Percentiles rank a stretch among this genome's conserved stretches.
Conservation (phyloP, 2,329 filamentous ascomycete species). For the Chaetoscypha palmicola region DNA sequence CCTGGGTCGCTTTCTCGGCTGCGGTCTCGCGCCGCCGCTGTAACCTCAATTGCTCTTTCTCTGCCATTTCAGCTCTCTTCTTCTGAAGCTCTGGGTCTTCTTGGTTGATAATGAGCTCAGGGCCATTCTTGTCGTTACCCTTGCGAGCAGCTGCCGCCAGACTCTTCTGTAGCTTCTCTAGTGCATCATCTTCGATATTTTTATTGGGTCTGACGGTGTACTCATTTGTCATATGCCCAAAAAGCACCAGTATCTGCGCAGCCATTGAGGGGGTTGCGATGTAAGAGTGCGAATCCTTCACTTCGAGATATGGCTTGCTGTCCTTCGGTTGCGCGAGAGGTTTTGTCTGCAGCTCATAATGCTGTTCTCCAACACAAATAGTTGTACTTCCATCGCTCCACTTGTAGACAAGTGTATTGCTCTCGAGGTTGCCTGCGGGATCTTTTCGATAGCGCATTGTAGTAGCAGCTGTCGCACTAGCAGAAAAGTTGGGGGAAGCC, state of each 20-base stretch:
- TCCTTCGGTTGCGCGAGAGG: constrained; percentile 52
- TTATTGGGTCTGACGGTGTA: constrained; percentile 62
- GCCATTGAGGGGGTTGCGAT: constrained; percentile 63
- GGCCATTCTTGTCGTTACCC: constrained; percentile 47
- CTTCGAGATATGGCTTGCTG: constrained; percentile 53
- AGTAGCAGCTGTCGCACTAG: constrained; percentile 51
- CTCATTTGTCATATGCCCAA: constrained; percentile 69
- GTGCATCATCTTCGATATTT: constrained; percentile 62
- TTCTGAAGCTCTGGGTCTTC: constrained; percentile 71
- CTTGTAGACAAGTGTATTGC: constrained; percentile 66
- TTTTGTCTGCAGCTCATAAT: constrained; percentile 69
- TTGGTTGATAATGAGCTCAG: constrained; percentile 62
- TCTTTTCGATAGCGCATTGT: constrained; percentile 66
- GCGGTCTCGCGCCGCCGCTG: constrained; percentile 62
- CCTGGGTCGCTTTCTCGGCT: constrained; percentile 47
- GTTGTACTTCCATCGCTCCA: constrained; percentile 78
- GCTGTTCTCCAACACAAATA: constrained; percentile 65
- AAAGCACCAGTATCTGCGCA: constrained; percentile 61
- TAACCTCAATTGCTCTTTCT: constrained; percentile 64
- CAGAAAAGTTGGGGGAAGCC: constrained; percentile 43
- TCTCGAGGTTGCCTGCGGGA: constrained; percentile 58
- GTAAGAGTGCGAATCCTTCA: constrained; percentile 69
- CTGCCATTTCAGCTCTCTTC: constrained; percentile 64
- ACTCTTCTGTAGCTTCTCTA: constrained; percentile 59
- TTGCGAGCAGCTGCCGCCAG: constrained; percentile 56